Percentiles rank a stretch among this genome's conserved stretches.
Conservation (phyloP, 257 asterid species). For the Solanum etuberosum region DNA sequence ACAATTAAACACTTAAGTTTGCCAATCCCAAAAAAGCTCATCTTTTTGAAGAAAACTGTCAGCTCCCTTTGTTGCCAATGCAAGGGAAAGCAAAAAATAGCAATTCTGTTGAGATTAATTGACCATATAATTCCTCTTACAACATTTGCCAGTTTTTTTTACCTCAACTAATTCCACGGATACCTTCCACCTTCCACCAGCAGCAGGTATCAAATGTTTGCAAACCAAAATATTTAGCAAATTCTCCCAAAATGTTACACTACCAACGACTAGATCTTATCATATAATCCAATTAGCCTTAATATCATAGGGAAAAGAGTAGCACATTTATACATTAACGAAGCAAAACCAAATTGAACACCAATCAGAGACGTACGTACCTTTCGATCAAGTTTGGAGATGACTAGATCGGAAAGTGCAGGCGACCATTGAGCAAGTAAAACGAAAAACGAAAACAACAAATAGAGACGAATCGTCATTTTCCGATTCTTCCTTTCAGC, state of each 20-base stretch:
- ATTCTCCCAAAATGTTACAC: background rate
- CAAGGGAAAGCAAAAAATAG: background rate
- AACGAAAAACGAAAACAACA: conserved; percentile 3
- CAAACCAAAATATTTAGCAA: background rate
- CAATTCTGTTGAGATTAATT: background rate
- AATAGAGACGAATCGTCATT: conserved; percentile 18
- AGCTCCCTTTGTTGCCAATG: background rate
- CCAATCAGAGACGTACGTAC: conserved; percentile 15
- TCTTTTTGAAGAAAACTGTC: background rate
- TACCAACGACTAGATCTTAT: background rate
- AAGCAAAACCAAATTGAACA: background rate
- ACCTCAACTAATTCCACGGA: background rate
- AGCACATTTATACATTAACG: background rate
- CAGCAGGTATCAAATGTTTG: background rate
- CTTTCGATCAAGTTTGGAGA: conserved; percentile 80
- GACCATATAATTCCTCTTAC: background rate
- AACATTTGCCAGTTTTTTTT: background rate
- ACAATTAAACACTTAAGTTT: background rate
- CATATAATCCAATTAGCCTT: background rate
- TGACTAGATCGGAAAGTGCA: conserved; percentile 59
- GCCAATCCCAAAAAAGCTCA: background rate
- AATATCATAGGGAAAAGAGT: background rate
- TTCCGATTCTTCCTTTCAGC: background rate
- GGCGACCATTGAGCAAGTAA: conserved; percentile 8
- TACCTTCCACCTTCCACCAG: background rate